phyloP scores from a whole-genome alignment of 176 grass and related monocot genomes.

The Avena sativa region DNA sequence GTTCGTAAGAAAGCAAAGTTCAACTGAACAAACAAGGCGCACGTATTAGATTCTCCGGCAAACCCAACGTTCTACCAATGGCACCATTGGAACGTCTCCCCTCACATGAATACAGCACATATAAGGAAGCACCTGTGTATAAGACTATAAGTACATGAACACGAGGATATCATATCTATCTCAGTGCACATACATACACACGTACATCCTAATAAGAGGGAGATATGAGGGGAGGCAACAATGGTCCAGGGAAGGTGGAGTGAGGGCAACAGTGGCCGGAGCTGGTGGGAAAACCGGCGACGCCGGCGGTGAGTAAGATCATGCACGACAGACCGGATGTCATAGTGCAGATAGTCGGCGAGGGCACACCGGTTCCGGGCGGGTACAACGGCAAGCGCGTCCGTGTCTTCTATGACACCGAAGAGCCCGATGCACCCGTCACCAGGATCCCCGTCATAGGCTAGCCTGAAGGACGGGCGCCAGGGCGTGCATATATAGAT shows the following conservation, averaged over 20 bases:
- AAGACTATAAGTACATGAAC: too few relatives aligned
- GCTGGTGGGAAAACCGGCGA: constrained; percentile 40
- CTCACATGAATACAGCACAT: not conserved
- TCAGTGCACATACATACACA: not conserved
- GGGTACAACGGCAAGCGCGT: constrained; percentile 40
- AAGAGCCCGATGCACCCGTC: constrained; percentile 26
- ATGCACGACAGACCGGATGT: constrained; percentile 42
- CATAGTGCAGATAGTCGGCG: constrained; percentile 17
- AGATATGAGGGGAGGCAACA: not conserved
- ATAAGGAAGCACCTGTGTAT: not conserved
- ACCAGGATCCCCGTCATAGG: constrained; percentile 39
- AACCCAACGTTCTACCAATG: not conserved
- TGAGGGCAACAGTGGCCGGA: constrained; percentile 54
- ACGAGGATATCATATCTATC: too few relatives aligned
- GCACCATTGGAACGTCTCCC: not conserved
- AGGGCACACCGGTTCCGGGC: not conserved
- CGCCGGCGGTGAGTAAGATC: constrained; percentile 40
- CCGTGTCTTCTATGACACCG: constrained; percentile 41
- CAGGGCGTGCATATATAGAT: not conserved
- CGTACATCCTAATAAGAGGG: not conserved
- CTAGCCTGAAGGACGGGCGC: not conserved
- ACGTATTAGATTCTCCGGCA: not conserved
- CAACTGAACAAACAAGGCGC: not conserved
- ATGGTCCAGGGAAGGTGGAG: not conserved
- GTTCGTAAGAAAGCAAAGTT: not conserved